A percentile compares a stretch with the other conserved stretches of the same genome.
Evolutionary conservation across 2,329 filamentous ascomycete genomes (phyloP).

Genomic region (Pezicula neosporulosa): DNA sequence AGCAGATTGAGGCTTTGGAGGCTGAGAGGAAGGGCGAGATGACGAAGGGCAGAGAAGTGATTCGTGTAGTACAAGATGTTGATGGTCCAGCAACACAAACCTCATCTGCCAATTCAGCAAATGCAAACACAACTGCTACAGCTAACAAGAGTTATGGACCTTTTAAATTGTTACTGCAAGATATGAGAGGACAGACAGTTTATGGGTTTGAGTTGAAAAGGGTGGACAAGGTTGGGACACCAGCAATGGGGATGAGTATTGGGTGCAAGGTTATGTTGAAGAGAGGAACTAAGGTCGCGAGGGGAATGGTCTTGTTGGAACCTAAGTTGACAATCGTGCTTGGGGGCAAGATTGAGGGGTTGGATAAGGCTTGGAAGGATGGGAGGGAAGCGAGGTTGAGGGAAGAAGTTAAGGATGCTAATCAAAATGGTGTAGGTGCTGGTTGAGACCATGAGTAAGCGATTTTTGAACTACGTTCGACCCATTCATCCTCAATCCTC

Average conservation of each 20-base stretch:
- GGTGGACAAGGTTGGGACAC: constrained; percentile 57
- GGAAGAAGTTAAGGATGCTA: constrained; percentile 43
- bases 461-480: no score
- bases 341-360: constrained; percentile 81
- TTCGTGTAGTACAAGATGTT: constrained; percentile 55
- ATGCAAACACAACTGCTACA: constrained; percentile 12
- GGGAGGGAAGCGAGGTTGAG: constrained; percentile 68
- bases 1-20: constrained; percentile 81
- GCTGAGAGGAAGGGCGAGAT: constrained; percentile 69
- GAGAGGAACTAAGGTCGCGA: constrained; percentile 62
- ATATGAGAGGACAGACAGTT: constrained; percentile 65
- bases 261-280: constrained; percentile 79
- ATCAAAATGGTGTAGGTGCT: not conserved
- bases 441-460: not conserved
- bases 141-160: constrained; percentile 40
- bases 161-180: constrained; percentile 81
- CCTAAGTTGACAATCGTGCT: constrained; percentile 65
- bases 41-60: constrained; percentile 74
- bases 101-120: constrained; percentile 28
- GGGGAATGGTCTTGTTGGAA: constrained; percentile 77
- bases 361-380: constrained; percentile 76
- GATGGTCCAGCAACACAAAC: constrained; percentile 39
- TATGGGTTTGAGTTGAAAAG: constrained; percentile 70
- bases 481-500: no score
- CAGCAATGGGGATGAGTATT: constrained; percentile 59